A percentile compares a stretch with the other conserved stretches of the same genome.
phyloP scores from a whole-genome alignment of 768 basidiomycete species.

The Rickenella mellea region DNA sequence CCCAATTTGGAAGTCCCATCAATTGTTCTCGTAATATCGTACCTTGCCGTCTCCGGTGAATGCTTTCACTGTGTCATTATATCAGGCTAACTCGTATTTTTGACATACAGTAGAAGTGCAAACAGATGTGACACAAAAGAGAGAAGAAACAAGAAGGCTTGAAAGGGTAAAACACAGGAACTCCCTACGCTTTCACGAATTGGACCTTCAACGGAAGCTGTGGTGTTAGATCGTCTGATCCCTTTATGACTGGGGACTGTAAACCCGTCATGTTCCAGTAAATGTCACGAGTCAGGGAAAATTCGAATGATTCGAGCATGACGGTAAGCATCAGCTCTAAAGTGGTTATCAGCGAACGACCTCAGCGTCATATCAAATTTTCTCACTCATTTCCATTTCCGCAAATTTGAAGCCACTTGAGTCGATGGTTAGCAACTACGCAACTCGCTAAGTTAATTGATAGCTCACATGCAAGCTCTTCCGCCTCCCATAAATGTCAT shows the following conservation, averaged over 20 bases:
- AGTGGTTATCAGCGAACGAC: neutral
- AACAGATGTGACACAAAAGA: too few relatives aligned
- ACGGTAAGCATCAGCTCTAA: slow-evolving; percentile 22
- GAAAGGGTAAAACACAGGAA: too few relatives aligned
- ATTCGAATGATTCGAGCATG: slow-evolving; percentile 19
- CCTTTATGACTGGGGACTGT: slow-evolving; percentile 12
- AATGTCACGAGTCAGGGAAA: slow-evolving; percentile 20
- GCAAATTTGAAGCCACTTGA: slow-evolving; percentile 42
- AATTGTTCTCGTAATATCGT: too few relatives aligned
- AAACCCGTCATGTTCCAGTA: slow-evolving; percentile 21
- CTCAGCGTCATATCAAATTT: neutral
- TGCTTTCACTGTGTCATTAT: too few relatives aligned
- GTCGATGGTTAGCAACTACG: neutral
- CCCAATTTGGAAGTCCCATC: too few relatives aligned
- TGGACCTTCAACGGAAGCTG: neutral
- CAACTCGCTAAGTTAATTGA: neutral
- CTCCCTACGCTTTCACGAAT: neutral
- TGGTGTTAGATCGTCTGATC: slow-evolving; percentile 2
- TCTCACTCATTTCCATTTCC: slow-evolving; percentile 46
- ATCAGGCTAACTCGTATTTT: too few relatives aligned
- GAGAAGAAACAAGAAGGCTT: too few relatives aligned
- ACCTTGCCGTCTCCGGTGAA: too few relatives aligned
- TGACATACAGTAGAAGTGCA: too few relatives aligned
- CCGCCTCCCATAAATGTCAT: slow-evolving; percentile 22
- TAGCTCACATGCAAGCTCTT: slow-evolving; percentile 19